Percentiles rank a stretch among this genome's conserved stretches.
Evolutionary conservation across 2,329 filamentous ascomycete species (phyloP).

Genomic region (Colletotrichum paranaense): DNA sequence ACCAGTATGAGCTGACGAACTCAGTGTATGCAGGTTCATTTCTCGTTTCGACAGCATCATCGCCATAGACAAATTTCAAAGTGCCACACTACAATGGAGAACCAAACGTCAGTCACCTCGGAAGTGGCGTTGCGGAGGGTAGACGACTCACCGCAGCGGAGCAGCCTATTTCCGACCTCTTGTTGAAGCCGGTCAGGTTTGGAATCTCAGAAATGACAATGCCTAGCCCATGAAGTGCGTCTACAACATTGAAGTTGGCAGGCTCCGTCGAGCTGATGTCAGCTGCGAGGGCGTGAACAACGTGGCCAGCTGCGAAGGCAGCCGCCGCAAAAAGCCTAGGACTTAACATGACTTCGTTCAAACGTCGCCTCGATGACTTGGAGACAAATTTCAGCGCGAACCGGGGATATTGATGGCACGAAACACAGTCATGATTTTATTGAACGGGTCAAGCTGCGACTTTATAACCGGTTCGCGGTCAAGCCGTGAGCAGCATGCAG

Average conservation of each 20-base stretch:
- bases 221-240: constrained; percentile 34
- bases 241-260: constrained; percentile 31
- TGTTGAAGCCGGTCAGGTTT: constrained; percentile 1
- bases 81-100: constrained; percentile 16
- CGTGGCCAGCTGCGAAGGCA: neutral
- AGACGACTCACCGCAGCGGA: constrained; percentile 13
- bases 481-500: too few species aligned
- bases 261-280: constrained; percentile 16
- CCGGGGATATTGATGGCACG: too few species aligned
- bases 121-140: neutral
- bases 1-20: constrained; percentile 34
- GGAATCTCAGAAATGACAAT: constrained; percentile 33
- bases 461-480: too few species aligned
- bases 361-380: too few species aligned
- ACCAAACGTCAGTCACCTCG: neutral
- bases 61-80: constrained; percentile 19
- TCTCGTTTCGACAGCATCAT: constrained; percentile 21
- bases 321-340: neutral
- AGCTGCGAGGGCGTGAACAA: neutral
- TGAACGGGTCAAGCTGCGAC: too few species aligned
- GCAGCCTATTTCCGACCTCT: constrained; percentile 3
- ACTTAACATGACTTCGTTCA: neutral
- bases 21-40: neutral
- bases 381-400: too few species aligned
- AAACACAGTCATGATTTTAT: too few species aligned